phyloP scores from a whole-genome alignment of 2,329 filamentous ascomycete species.

The Trichoderma atrobrunneum region DNA sequence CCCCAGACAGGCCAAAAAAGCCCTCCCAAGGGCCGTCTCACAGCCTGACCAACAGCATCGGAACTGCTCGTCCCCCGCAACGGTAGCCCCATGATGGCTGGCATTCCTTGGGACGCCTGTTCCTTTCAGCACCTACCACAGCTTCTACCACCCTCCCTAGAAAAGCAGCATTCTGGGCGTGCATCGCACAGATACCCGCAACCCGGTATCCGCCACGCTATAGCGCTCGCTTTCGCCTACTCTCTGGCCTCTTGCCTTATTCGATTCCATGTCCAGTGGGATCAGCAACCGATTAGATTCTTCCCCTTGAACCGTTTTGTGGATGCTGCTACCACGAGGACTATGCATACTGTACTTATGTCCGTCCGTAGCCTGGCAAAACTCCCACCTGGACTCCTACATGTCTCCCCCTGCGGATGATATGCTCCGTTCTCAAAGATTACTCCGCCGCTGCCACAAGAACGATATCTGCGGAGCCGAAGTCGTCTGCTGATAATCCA shows the following conservation, averaged over 20 bases:
- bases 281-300: background rate
- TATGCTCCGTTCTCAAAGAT: constrained; percentile 7
- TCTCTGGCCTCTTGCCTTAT: background rate
- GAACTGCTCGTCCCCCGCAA: constrained; percentile 14
- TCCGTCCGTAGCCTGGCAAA: background rate
- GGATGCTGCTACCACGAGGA: background rate
- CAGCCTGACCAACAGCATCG: constrained; percentile 15
- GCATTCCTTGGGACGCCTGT: constrained; percentile 1
- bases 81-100: constrained; percentile 1
- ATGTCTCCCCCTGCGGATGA: background rate
- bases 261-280: background rate
- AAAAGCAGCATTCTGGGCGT: background rate
- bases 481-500: constrained; percentile 14
- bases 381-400: background rate
- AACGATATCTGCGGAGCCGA: constrained; percentile 8
- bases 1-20: constrained; percentile 20
- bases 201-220: constrained; percentile 11
- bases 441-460: background rate
- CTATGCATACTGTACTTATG: background rate
- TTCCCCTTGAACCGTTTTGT: background rate
- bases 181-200: constrained; percentile 3
- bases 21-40: constrained; percentile 7
- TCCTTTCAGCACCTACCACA: constrained; percentile 4
- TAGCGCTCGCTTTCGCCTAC: background rate
- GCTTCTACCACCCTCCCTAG: background rate